phyloP scores from a whole-genome alignment of 768 basidiomycete genomes.

The Auricularia sp. region DNA sequence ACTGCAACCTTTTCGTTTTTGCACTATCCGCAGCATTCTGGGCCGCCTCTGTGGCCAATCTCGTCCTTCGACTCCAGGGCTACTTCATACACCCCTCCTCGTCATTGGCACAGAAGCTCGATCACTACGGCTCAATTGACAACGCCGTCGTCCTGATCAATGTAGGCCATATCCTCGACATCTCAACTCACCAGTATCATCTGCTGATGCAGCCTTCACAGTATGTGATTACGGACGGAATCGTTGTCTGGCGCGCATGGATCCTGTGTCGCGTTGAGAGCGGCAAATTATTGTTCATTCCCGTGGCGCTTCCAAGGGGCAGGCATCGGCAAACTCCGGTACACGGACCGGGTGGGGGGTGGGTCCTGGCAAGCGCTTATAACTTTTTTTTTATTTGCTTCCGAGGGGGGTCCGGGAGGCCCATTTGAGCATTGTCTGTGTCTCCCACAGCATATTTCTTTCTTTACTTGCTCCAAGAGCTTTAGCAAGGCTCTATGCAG shows the following conservation, averaged over 20 bases:
- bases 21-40: not conserved
- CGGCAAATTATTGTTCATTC: not conserved
- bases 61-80: not conserved
- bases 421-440: too few species aligned
- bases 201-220: not conserved
- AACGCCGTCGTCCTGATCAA: not conserved
- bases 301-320: not conserved
- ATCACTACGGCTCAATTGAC: not conserved
- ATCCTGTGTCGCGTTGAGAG: not conserved
- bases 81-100: not conserved
- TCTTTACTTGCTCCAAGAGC: too few species aligned
- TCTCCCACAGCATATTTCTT: too few species aligned
- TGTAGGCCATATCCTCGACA: not conserved
- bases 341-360: too few species aligned
- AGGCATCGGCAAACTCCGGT: too few species aligned
- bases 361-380: too few species aligned
- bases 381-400: too few species aligned
- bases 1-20: not conserved
- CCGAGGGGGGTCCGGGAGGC: too few species aligned
- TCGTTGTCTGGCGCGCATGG: not conserved
- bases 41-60: not conserved
- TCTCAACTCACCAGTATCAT: not conserved
- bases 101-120: not conserved
- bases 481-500: too few species aligned
- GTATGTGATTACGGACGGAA: not conserved